Percentiles rank a stretch among this genome's conserved stretches.
Conservation (phyloP, 2,329 filamentous ascomycete species). For the Verticillium zaregamsianum region DNA sequence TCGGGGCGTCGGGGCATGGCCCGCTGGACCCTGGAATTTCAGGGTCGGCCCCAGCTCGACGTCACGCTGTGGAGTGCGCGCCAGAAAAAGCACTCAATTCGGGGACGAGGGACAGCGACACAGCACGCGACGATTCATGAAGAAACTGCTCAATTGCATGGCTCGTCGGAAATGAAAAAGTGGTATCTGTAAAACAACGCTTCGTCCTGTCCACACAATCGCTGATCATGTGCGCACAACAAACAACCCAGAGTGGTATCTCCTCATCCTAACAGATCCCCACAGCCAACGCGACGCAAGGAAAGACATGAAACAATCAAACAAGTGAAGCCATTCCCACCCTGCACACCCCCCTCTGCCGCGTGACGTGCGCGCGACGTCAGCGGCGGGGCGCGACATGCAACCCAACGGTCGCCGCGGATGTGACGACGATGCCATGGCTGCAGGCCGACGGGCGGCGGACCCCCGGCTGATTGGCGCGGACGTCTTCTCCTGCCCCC, state of each 20-base stretch:
- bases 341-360: background rate
- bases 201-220: background rate
- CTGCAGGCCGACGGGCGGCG: background rate
- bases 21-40: too few species aligned
- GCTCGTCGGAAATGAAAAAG: background rate
- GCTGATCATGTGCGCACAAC: background rate
- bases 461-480: background rate
- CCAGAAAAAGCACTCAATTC: too few species aligned
- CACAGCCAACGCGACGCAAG: background rate
- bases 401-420: background rate
- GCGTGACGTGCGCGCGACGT: background rate
- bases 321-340: background rate
- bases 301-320: background rate
- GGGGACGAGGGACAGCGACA: too few species aligned
- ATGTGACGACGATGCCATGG: background rate
- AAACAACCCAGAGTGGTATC: background rate
- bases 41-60: too few species aligned
- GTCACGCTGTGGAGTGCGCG: too few species aligned
- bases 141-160: too few species aligned
- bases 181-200: background rate
- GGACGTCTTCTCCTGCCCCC: background rate
- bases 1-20: too few species aligned
- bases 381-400: slow-evolving; percentile 4
- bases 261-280: background rate
- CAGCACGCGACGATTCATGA: background rate